Base-by-base conservation (phyloP, 306 rosid genomes). In the Quercus cerris region DNA sequence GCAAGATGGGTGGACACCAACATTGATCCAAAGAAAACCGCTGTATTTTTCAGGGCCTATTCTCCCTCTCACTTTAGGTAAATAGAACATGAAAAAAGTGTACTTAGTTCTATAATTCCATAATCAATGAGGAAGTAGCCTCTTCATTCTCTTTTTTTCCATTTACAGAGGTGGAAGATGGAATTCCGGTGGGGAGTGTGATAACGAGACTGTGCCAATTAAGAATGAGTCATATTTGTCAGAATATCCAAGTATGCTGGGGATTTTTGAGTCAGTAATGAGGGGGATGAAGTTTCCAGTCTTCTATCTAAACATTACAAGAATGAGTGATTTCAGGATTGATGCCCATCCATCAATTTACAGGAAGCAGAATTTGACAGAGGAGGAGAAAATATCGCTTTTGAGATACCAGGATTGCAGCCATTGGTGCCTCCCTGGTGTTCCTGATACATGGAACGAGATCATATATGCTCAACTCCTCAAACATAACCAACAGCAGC, bases 341-440 rank as follows among this genome's bases (percentile, higher is more conserved):
- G 99, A 95, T 19, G 99, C 98, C 28, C 99, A 95, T 82, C 99
- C 99, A 2, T 95, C 99, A 0, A 85, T 93, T 70, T 95, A 90
- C 82, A 82, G 98, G 82, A 91, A 91, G 90, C 91, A 81, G 61
- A 86, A 63, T 17, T 75, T 84, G 6, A 67, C 96, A 0, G 78
- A 78, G 1, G 89, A 83, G 72, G 99, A 95, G 82, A 82, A 83
- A 66, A 87, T 55, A 82, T 86, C 91, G 0, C 96, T 97, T 1
- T 71, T 85, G 77, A 85, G 79, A 74, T 89, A 23, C 86, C 99
- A 95, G 81, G 99, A 95, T 57, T 95, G 99, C 87, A 95, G 99
- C 83, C 99, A 95, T 76, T 95, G 99, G 99, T 95, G 99, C 86
- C 99, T 95, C 82, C 99, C 99, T 0, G 99, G 99, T 10, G 97